Conservation (phyloP, 495 filamentous ascomycete genomes). For the Penicillium antarcticum region DNA sequence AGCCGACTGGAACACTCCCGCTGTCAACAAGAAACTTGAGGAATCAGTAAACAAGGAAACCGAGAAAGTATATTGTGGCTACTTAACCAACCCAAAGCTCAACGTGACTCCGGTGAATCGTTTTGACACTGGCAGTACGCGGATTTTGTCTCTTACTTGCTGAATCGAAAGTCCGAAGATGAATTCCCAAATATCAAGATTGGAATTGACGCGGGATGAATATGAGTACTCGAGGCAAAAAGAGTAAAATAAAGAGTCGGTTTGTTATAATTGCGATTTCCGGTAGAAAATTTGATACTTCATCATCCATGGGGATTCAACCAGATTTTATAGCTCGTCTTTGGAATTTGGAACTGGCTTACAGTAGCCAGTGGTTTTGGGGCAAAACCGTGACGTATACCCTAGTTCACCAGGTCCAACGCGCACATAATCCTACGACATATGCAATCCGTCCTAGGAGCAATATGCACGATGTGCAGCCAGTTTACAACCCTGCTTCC, state of each 20-base stretch:
- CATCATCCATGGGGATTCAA: background rate
- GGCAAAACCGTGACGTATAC: background rate
- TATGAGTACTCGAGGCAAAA: background rate
- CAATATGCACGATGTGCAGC: background rate
- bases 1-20: background rate
- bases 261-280: background rate
- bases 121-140: too few relatives aligned
- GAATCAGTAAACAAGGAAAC: background rate
- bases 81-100: background rate
- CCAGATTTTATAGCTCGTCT: background rate
- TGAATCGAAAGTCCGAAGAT: background rate
- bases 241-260: background rate
- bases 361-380: background rate
- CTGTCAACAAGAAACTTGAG: background rate
- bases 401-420: too few relatives aligned
- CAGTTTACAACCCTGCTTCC: background rate
- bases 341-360: background rate
- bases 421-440: background rate
- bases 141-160: background rate
- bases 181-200: background rate
- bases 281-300: background rate
- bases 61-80: background rate
- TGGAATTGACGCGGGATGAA: background rate
- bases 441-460: background rate
- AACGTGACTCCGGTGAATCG: background rate